Base-by-base conservation (phyloP, 2,329 filamentous ascomycete species). In the Harringtonia aguacate region DNA sequence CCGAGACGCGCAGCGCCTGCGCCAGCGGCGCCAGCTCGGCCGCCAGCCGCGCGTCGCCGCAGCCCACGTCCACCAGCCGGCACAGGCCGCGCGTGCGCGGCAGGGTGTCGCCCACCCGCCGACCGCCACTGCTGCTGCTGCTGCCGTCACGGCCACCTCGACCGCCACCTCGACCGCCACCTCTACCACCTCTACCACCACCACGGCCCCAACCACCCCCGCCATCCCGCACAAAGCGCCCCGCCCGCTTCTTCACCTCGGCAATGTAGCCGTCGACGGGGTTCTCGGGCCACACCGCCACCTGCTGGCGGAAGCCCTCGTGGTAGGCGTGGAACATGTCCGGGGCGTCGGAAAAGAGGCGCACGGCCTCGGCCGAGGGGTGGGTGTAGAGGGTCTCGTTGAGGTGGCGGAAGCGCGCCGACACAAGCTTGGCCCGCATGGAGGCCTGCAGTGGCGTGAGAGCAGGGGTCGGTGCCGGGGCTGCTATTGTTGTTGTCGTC, bases 311-410 rank as follows among this genome's bases (percentile, higher is more conserved):
- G 72, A 98, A 98, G 29, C 92, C 92, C 42, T 88, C 83, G 66
- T 98, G 92, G 64, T 98, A 98, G 65, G 97, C 89, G 53, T 79
- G 74, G 66, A 97, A 98, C 74, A 97, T 89, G 58, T 94, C 86
- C 0, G 92, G 92, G 40, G 86, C 86, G 29, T 84, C 72, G 41
- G 77, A 70, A 68, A 98, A 97, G 21, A 97, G 78, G 41, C 74
- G 67, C 53, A 92, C 79, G n/a, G 92, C 85, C 52, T 92, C 80
- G 30, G 72, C 70, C 0, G 92, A 98, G 1, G 89, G 86, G 8
- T 82, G 86, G 5, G 90, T 97, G 68, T 98, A 98, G 14, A 98
- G 80, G 0, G 87, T 90, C 68, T 98, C 85, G 63, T 98, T 98
- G 49, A 98, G 79, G 64, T 97, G 88, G 51, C 92, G 87, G 75